A percentile compares a stretch with the other conserved stretches of the same genome.
phyloP scores from a whole-genome alignment of 305 asterid genomes.

The Solanum aculeatissimum region DNA sequence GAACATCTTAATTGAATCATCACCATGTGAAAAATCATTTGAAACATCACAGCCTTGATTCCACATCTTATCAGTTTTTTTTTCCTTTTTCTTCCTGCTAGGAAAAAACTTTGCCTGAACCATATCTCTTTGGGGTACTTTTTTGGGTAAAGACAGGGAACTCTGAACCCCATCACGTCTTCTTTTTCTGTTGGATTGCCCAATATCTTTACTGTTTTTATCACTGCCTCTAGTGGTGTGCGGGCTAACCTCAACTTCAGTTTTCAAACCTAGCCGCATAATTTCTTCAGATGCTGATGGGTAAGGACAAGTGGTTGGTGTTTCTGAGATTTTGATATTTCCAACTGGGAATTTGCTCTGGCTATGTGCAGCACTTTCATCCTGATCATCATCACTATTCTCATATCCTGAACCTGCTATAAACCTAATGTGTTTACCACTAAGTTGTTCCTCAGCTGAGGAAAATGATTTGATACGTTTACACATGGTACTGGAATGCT shows the following conservation, averaged over 20 bases:
- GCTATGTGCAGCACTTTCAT: constrained; percentile 15
- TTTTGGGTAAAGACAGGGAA: constrained; percentile 20
- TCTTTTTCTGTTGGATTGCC: constrained; percentile 35
- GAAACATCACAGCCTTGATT: neutral
- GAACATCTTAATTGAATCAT: constrained; percentile 49
- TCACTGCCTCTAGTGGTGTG: constrained; percentile 13
- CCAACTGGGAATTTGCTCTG: constrained; percentile 18
- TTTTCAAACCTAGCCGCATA: constrained; percentile 59
- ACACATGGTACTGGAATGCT: constrained; percentile 39
- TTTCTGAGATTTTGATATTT: constrained; percentile 32
- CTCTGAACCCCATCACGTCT: constrained; percentile 19
- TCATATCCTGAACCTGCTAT: constrained; percentile 50
- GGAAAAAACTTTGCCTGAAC: constrained; percentile 1
- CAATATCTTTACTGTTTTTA: constrained; percentile 14
- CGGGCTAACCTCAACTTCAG: constrained; percentile 18
- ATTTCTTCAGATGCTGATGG: constrained; percentile 90
- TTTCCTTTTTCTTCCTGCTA: constrained; percentile 7
- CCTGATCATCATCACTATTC: constrained; percentile 31
- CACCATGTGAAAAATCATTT: constrained; percentile 18
- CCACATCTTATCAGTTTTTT: neutral
- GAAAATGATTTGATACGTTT: constrained; percentile 52
- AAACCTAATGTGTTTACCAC: constrained; percentile 57
- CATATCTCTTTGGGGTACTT: constrained; percentile 26
- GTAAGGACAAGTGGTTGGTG: constrained; percentile 70
- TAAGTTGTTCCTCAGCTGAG: constrained; percentile 23